Conservation (phyloP, 257 asterid species). For the Leptodermis oblonga region DNA sequence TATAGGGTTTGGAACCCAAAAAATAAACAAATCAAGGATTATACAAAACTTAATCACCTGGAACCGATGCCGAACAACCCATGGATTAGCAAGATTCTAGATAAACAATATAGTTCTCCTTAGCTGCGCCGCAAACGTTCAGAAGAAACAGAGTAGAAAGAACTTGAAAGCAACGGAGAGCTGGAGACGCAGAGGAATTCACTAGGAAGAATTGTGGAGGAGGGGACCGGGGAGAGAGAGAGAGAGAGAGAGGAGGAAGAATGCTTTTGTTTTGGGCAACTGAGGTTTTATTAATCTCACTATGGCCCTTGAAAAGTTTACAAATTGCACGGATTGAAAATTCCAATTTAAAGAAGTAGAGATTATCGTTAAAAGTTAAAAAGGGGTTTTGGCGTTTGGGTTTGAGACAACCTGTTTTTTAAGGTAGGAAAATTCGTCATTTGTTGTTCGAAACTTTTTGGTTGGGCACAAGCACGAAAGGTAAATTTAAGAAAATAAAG, state of each 20-base stretch:
- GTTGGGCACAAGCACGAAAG: no score
- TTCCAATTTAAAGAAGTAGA: not conserved
- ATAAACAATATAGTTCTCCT: not conserved
- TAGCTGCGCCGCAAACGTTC: not conserved
- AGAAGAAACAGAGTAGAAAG: not conserved
- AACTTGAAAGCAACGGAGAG: no score
- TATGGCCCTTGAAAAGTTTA: not conserved
- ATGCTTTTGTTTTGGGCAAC: not conserved
- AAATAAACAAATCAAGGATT: not conserved
- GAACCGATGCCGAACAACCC: constrained; percentile 80
- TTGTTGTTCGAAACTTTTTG: no score
- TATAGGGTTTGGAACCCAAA: not conserved
- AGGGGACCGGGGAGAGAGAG: no score
- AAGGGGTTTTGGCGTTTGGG: not conserved
- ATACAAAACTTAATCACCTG: constrained; percentile 42
- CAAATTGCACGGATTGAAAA: not conserved
- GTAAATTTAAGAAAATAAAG: no score
- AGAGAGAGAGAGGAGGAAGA: no score
- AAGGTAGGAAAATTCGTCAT: no score
- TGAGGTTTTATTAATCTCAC: not conserved
- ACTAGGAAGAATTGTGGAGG: not conserved
- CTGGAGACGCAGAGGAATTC: no score
- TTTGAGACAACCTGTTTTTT: not conserved
- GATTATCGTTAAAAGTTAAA: not conserved
- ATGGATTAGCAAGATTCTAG: constrained; percentile 29